A percentile compares a stretch with the other conserved stretches of the same genome.
These are phyloP conservation scores for Heterococcus sp. DNA, from an alignment of 108 stramenopile species.

Conservation along the genomic window DNA sequence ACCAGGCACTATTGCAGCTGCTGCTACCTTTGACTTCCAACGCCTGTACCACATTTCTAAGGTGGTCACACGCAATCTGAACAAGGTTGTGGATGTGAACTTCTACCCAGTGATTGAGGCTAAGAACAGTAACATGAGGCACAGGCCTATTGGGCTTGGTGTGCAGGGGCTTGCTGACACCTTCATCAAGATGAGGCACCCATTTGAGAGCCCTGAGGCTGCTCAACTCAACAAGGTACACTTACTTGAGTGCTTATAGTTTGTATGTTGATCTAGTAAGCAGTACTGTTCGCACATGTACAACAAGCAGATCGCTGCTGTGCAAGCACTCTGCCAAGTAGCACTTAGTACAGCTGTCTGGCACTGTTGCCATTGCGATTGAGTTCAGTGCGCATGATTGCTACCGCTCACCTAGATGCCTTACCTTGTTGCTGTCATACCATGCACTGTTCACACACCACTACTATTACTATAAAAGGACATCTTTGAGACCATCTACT, in stretches of 20 bases:
- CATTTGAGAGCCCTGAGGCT: constrained; percentile 79
- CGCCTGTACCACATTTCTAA: constrained; percentile 76
- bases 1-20: background rate
- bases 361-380: no score
- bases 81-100: constrained; percentile 78
- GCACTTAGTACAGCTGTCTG: no score
- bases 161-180: constrained; percentile 91
- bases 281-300: no score
- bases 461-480: no score
- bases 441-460: no score
- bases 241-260: no score
- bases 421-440: no score
- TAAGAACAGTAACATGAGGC: constrained; percentile 75
- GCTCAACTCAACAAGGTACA: constrained; percentile 70
- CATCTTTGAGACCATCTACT: constrained; percentile 94
- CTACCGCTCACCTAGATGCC: no score
- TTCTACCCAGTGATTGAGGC: constrained; percentile 83
- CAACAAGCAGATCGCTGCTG: no score
- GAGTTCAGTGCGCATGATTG: no score
- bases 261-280: no score
- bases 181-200: constrained; percentile 82
- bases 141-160: constrained; percentile 94
- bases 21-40: constrained; percentile 67
- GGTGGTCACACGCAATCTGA: constrained; percentile 85
- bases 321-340: no score